Evolutionary conservation across 2,329 filamentous ascomycete species (phyloP).

Genomic region (Ceratocystiopsis sp.): DNA sequence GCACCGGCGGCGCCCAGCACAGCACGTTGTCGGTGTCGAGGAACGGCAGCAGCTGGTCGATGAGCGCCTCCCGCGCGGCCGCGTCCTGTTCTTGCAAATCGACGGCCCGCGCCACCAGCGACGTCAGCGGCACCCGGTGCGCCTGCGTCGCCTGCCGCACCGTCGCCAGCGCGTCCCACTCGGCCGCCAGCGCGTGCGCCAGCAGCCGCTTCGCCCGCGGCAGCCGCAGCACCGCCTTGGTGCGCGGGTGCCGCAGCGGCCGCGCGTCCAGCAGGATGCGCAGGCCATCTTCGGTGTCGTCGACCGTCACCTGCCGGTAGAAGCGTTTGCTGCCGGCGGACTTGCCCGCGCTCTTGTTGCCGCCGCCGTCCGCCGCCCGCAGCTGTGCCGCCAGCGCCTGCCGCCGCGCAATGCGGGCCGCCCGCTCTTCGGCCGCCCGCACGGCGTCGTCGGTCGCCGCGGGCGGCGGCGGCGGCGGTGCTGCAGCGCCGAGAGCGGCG

Average conservation of each 20-base stretch:
- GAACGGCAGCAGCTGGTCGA: conserved; percentile 61
- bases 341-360: conserved; percentile 14
- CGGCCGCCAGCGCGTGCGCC: conserved; percentile 69
- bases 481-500: neutral
- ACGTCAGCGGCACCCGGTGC: conserved; percentile 82
- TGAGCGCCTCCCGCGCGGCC: conserved; percentile 39
- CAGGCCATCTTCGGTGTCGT: conserved; percentile 41
- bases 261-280: conserved; percentile 55
- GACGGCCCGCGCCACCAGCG: conserved; percentile 63
- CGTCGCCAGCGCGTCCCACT: conserved; percentile 78
- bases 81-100: conserved; percentile 54
- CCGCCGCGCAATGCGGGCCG: conserved; percentile 29
- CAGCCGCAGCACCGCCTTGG: conserved; percentile 53
- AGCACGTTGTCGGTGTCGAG: conserved; percentile 83
- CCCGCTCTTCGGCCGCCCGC: conserved; percentile 9
- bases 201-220: conserved; percentile 64
- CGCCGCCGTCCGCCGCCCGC: too few relatives aligned
- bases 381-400: conserved; percentile 32
- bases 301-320: conserved; percentile 70
- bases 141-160: conserved; percentile 70
- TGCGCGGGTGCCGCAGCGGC: conserved; percentile 60
- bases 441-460: neutral
- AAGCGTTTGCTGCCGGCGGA: conserved; percentile 39
- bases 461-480: neutral
- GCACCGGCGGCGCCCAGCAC: conserved; percentile 57